phyloP scores from a whole-genome alignment of 371 early-diverging fungal species.

The Apophysomyces trapeziformis region DNA sequence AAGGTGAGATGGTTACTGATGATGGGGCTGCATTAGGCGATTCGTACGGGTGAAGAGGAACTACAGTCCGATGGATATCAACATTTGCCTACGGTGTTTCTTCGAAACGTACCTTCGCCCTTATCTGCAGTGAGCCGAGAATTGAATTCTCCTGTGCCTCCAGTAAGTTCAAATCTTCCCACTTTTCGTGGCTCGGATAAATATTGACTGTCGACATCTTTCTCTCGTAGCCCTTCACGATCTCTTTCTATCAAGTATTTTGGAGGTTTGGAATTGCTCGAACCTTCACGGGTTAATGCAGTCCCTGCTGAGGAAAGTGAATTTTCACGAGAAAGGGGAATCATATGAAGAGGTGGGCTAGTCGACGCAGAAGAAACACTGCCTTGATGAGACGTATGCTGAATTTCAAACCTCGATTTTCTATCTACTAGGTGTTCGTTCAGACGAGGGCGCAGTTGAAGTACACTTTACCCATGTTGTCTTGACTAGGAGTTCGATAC shows the following conservation, averaged over 20 bases:
- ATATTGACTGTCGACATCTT: neutral
- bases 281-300: conserved; percentile 24
- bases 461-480: conserved; percentile 17
- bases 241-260: neutral
- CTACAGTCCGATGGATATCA: neutral
- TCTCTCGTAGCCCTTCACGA: neutral
- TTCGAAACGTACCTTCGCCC: neutral
- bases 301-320: conserved; percentile 35
- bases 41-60: conserved; percentile 19
- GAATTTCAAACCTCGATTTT: conserved; percentile 29
- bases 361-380: conserved; percentile 3
- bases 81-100: neutral
- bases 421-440: conserved; percentile 15
- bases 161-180: conserved; percentile 32
- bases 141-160: neutral
- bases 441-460: neutral
- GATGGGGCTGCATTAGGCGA: conserved; percentile 7
- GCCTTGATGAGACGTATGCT: conserved; percentile 12
- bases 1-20: conserved; percentile 21
- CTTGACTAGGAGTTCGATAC: conserved; percentile 18
- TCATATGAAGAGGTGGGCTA: neutral
- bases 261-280: conserved; percentile 24
- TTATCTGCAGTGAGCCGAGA: neutral
- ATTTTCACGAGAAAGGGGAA: conserved; percentile 43
- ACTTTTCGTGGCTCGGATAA: conserved; percentile 25